Percentiles rank a stretch among this genome's conserved stretches.
Conservation (phyloP, 306 rosid species). For the Styphnolobium japonicum region DNA sequence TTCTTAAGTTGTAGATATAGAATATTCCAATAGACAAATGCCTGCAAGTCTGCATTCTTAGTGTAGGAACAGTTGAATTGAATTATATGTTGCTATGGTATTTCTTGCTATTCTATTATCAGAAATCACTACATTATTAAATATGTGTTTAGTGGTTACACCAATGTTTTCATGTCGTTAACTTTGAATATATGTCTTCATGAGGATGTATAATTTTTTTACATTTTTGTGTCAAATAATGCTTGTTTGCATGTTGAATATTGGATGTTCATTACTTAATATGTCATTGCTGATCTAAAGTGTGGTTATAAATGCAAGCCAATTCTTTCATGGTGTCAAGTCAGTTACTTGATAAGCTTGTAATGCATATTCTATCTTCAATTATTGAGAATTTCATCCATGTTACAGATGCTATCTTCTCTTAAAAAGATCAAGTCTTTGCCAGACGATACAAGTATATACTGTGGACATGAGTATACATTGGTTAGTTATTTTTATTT, state of each 20-base stretch:
- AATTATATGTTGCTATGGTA: neutral
- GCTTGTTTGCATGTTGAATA: neutral
- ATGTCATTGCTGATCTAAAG: neutral
- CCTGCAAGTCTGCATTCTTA: neutral
- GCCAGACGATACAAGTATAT: slow-evolving; percentile 80
- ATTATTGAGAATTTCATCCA: slow-evolving; percentile 14
- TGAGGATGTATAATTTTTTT: neutral
- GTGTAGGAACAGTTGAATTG: neutral
- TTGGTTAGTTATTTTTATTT: slow-evolving; percentile 50
- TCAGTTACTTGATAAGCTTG: neutral
- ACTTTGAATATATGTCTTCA: neutral
- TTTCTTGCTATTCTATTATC: neutral
- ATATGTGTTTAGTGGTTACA: neutral
- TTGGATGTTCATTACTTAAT: neutral
- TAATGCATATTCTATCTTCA: neutral
- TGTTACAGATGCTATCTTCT: slow-evolving; percentile 81
- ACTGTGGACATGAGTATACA: slow-evolving; percentile 91
- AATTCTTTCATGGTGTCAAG: neutral
- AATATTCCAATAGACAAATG: neutral
- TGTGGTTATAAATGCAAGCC: slow-evolving; percentile 3
- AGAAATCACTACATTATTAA: neutral
- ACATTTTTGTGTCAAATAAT: neutral
- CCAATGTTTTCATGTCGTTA: neutral
- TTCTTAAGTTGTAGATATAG: neutral
- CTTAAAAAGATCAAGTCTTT: slow-evolving; percentile 73